Evolutionary conservation across 495 filamentous ascomycete genomes (phyloP).

Genomic region (Neurospora sp.): DNA sequence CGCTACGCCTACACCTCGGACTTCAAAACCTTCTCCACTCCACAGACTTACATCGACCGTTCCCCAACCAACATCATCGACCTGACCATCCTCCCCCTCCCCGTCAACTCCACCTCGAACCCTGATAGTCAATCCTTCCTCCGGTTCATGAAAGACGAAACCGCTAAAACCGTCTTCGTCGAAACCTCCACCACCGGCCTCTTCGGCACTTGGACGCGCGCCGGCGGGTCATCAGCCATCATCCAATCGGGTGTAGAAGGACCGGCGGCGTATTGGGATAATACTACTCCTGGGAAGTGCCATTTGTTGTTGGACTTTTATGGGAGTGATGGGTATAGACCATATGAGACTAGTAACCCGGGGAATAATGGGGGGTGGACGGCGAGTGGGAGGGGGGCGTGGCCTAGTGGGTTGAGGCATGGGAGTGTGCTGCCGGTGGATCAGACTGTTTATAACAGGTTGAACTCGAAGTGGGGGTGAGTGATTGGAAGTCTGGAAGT

Average conservation of each 20-base stretch:
- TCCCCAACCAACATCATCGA: conserved; percentile 36
- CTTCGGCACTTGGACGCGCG: conserved; percentile 42
- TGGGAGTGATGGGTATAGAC: conserved; percentile 41
- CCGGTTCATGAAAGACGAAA: conserved; percentile 45
- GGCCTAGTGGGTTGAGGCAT: conserved; percentile 39
- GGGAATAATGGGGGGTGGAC: conserved; percentile 34
- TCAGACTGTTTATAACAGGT: conserved; percentile 26
- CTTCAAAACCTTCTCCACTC: conserved; percentile 31
- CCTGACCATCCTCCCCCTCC: conserved; percentile 29
- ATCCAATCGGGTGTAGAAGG: conserved; percentile 40
- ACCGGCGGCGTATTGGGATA: conserved; percentile 39
- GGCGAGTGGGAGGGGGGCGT: conserved; percentile 24
- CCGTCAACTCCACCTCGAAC: not conserved
- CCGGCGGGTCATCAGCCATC: conserved; percentile 28
- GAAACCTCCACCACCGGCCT: conserved; percentile 36
- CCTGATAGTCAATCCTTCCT: conserved; percentile 20
- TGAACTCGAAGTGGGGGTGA: conserved; percentile 34
- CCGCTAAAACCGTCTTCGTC: conserved; percentile 38
- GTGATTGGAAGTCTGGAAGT: too few relatives aligned
- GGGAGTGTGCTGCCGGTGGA: conserved; percentile 39
- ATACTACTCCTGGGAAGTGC: conserved; percentile 28
- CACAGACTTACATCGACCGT: conserved; percentile 35
- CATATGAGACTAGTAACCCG: conserved; percentile 33
- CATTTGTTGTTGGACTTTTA: conserved; percentile 42
- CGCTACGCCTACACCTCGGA: conserved; percentile 36